Evolutionary conservation across 805 yeast genomes (phyloP).

Genomic region (Candida koratica): DNA sequence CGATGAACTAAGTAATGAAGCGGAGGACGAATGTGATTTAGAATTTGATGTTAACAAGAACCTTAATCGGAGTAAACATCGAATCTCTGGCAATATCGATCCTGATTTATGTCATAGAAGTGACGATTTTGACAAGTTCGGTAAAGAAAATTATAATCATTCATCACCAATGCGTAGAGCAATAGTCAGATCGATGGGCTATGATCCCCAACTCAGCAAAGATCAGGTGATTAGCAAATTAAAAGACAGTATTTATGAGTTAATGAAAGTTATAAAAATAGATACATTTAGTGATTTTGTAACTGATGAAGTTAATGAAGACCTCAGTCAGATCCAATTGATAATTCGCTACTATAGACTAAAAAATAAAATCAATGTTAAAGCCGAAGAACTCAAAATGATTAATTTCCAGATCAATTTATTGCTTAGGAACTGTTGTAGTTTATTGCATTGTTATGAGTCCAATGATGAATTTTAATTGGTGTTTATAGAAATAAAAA

Average conservation of each 20-base stretch:
- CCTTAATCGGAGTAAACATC: background rate
- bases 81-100: background rate
- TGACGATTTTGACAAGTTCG: constrained; percentile 4
- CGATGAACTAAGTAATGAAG: background rate
- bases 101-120: background rate
- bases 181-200: background rate
- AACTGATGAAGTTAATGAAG: background rate
- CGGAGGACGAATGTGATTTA: background rate
- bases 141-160: constrained; percentile 9
- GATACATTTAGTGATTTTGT: background rate
- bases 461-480: constrained; percentile 2
- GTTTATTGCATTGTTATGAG: constrained; percentile 4
- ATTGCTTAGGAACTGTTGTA: constrained; percentile 8
- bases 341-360: constrained; percentile 9
- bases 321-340: constrained; percentile 2
- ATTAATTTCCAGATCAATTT: constrained; percentile 9
- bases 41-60: background rate
- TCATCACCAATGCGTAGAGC: constrained; percentile 9
- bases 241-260: background rate
- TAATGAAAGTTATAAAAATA: background rate
- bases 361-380: constrained; percentile 7
- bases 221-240: constrained; percentile 1
- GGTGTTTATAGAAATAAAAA: background rate
- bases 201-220: background rate
- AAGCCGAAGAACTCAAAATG: constrained; percentile 2